These are phyloP conservation scores for Hibiscus mutabilis DNA, from an alignment of 345 rosid species.

Conservation along the genomic window DNA sequence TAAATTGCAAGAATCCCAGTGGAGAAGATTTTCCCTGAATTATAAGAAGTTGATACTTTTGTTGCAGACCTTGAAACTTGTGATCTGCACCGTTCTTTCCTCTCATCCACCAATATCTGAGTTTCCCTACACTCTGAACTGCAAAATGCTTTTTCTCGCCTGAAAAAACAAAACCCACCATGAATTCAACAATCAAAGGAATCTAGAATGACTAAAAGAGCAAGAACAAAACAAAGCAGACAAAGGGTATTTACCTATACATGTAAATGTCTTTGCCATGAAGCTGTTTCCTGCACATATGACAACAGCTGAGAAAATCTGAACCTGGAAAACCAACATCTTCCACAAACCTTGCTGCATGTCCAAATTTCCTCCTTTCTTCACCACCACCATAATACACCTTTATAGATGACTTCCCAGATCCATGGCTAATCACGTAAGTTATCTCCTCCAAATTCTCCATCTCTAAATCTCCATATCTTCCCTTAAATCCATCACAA, in stretches of 20 bases:
- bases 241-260: slow-evolving; percentile 56
- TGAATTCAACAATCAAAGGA: neutral
- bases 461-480: slow-evolving; percentile 26
- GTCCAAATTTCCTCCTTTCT: slow-evolving; percentile 1
- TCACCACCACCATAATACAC: slow-evolving; percentile 45
- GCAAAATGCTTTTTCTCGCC: slow-evolving; percentile 84
- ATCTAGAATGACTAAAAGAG: neutral
- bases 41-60: slow-evolving; percentile 36
- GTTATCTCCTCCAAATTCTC: slow-evolving; percentile 59
- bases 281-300: slow-evolving; percentile 63
- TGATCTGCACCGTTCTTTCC: slow-evolving; percentile 49
- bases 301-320: slow-evolving; percentile 56
- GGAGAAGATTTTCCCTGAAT: slow-evolving; percentile 47
- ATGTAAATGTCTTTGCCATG: slow-evolving; percentile 71
- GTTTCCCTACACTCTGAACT: slow-evolving; percentile 70
- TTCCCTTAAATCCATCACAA: neutral
- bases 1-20: slow-evolving; percentile 73
- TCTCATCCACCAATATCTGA: slow-evolving; percentile 56
- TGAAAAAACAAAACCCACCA: slow-evolving; percentile 16
- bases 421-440: slow-evolving; percentile 49
- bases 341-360: slow-evolving; percentile 9
- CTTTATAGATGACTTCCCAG: slow-evolving; percentile 40
- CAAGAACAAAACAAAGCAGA: neutral
- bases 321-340: slow-evolving; percentile 35
- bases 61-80: slow-evolving; percentile 29